A percentile compares a stretch with the other conserved stretches of the same genome.
These are phyloP conservation scores for Fusarium sp. DNA, from an alignment of 2,329 filamentous ascomycete species.

Conservation along the genomic window DNA sequence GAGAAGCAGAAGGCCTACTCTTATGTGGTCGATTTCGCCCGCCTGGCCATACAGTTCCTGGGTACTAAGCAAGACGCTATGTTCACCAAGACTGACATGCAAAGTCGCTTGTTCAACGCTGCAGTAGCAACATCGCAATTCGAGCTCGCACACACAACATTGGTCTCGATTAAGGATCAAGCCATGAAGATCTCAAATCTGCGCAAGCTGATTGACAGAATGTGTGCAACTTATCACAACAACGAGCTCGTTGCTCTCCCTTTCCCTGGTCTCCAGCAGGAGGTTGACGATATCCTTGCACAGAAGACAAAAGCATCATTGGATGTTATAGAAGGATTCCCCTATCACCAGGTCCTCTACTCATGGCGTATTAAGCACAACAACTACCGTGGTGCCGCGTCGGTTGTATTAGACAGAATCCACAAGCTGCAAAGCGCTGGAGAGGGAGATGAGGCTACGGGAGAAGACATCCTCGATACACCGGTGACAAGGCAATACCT, in stretches of 20 bases:
- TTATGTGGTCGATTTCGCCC: slow-evolving; percentile 84
- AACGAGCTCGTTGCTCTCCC: slow-evolving; percentile 77
- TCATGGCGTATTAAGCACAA: slow-evolving; percentile 85
- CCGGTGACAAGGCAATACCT: slow-evolving; percentile 79
- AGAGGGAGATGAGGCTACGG: slow-evolving; percentile 64
- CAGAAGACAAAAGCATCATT: slow-evolving; percentile 74
- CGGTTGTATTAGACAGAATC: slow-evolving; percentile 68
- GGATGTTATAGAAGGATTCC: slow-evolving; percentile 73
- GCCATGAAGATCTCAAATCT: slow-evolving; percentile 77
- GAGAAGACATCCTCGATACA: slow-evolving; percentile 67
- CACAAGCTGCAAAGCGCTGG: slow-evolving; percentile 67
- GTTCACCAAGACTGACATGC: slow-evolving; percentile 71
- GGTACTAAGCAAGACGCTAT: slow-evolving; percentile 43
- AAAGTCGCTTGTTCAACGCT: slow-evolving; percentile 84
- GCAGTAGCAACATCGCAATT: slow-evolving; percentile 82
- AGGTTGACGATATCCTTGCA: slow-evolving; percentile 80
- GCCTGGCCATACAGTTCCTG: slow-evolving; percentile 74
- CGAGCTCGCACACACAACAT: slow-evolving; percentile 80
- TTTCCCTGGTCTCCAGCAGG: slow-evolving; percentile 77
- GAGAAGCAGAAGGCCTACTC: slow-evolving; percentile 80
- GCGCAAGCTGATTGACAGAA: slow-evolving; percentile 71
- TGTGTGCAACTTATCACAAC: slow-evolving; percentile 72
- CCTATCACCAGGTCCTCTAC: slow-evolving; percentile 90
- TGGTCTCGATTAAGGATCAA: slow-evolving; percentile 75
- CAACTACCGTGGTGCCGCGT: slow-evolving; percentile 83